Conservation (phyloP, 192 early-diverging fungal genomes). For the Dissophora ornata region DNA sequence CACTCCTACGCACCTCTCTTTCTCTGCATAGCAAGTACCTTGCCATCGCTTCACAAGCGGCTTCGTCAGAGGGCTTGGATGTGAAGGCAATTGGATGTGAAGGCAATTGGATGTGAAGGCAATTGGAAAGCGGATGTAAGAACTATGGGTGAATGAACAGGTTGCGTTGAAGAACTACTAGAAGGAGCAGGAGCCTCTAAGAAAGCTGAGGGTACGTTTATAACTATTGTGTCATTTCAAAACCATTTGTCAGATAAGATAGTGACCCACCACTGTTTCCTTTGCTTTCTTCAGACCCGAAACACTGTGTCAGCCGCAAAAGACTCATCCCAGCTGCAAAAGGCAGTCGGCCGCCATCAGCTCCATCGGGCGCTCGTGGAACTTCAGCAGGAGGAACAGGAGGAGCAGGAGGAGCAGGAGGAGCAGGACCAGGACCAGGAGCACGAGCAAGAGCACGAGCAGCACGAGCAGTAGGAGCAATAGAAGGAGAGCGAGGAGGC, state of each 20-base stretch:
- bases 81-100: too few relatives aligned
- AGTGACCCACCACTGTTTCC: conserved; percentile 3
- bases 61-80: conserved; percentile 21
- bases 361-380: conserved; percentile 29
- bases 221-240: conserved; percentile 19
- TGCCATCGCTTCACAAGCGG: conserved; percentile 13
- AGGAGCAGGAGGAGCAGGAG: conserved; percentile 12
- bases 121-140: conserved; percentile 17
- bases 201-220: conserved; percentile 17
- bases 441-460: conserved; percentile 7
- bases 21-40: conserved; percentile 17
- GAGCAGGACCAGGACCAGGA: conserved; percentile 1
- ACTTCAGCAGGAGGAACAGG: conserved; percentile 12
- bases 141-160: conserved; percentile 21
- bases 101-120: too few relatives aligned
- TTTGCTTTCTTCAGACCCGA: conserved; percentile 13
- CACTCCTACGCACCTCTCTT: conserved; percentile 1
- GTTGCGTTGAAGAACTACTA: conserved; percentile 22
- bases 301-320: conserved; percentile 27
- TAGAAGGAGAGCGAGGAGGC: conserved; percentile 1
- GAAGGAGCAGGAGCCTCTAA: conserved; percentile 33
- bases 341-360: conserved; percentile 19
- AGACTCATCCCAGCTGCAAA: conserved; percentile 27
- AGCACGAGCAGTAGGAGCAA: conserved; percentile 5
- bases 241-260: conserved; percentile 4